Evolutionary conservation across 495 filamentous ascomycete genomes (phyloP).

Genomic region (Pyrenopolyporus hunteri): DNA sequence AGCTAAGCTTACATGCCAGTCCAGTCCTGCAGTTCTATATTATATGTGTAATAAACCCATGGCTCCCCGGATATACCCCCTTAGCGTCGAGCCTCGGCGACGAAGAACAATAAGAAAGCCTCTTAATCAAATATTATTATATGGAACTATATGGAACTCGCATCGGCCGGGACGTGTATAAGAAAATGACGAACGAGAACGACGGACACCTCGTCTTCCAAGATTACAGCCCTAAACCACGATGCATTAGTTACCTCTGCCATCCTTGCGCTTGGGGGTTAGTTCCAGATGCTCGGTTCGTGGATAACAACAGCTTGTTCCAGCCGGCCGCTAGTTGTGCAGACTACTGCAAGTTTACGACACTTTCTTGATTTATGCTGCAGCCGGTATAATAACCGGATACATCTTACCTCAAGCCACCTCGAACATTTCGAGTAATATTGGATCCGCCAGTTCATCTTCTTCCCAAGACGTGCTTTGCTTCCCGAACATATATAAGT

Average conservation of each 20-base stretch:
- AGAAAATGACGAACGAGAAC: constrained; percentile 5
- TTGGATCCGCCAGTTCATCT: not conserved
- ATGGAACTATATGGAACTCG: not conserved
- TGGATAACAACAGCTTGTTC: constrained; percentile 11
- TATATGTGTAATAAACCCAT: no score
- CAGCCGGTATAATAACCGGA: constrained; percentile 3
- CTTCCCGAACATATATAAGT: no score
- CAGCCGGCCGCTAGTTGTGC: constrained; percentile 12
- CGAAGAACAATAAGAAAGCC: no score
- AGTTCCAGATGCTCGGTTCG: constrained; percentile 36
- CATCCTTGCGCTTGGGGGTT: constrained; percentile 16
- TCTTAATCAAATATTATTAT: not conserved
- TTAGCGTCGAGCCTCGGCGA: no score
- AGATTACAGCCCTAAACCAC: constrained; percentile 21
- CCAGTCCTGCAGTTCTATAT: not conserved
- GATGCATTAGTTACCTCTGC: constrained; percentile 19
- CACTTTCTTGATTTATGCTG: constrained; percentile 24
- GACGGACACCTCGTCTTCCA: not conserved
- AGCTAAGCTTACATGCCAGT: constrained; percentile 26
- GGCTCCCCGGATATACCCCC: no score
- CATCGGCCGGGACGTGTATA: constrained; percentile 3
- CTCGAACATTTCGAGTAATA: not conserved
- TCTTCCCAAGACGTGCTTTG: not conserved
- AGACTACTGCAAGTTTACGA: constrained; percentile 19
- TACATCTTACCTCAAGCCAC: not conserved